phyloP scores from a whole-genome alignment of 2,329 filamentous ascomycete species.

The Aspergillus felis region DNA sequence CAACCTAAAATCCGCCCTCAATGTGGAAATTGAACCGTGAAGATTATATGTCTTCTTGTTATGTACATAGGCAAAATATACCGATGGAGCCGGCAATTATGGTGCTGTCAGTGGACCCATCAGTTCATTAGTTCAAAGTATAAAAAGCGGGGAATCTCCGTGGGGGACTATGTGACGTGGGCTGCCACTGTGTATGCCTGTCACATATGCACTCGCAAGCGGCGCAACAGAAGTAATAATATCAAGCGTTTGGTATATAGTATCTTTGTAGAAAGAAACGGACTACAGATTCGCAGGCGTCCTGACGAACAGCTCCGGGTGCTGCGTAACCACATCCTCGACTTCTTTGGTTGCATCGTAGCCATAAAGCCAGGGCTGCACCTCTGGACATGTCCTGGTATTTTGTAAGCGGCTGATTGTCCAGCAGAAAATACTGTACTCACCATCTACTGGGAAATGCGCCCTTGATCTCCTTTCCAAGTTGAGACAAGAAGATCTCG shows the following conservation, averaged over 20 bases:
- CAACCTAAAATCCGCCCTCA: no score
- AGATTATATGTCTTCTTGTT: no score
- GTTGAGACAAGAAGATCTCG: slow-evolving; percentile 52
- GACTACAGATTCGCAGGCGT: slow-evolving; percentile 5
- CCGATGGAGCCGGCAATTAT: no score
- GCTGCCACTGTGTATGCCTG: slow-evolving; percentile 26
- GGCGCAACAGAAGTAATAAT: neutral
- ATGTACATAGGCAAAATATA: no score
- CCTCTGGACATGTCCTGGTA: slow-evolving; percentile 53
- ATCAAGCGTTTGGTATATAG: neutral
- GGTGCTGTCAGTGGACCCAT: no score
- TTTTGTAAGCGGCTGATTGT: neutral
- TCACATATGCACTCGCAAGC: neutral
- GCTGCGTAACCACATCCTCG: slow-evolving; percentile 34
- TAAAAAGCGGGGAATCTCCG: no score
- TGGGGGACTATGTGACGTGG: neutral
- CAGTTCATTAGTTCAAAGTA: no score
- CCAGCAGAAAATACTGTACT: neutral
- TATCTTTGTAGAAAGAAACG: neutral
- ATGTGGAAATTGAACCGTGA: no score
- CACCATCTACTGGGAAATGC: slow-evolving; percentile 61
- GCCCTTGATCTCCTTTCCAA: slow-evolving; percentile 50
- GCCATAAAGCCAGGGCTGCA: slow-evolving; percentile 62
- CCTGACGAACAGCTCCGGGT: slow-evolving; percentile 18
- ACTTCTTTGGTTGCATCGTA: slow-evolving; percentile 60